These are phyloP conservation scores for Ceratobasidium sp. DNA, from an alignment of 1,284 basidiomycete genomes.

Conservation along the genomic window DNA sequence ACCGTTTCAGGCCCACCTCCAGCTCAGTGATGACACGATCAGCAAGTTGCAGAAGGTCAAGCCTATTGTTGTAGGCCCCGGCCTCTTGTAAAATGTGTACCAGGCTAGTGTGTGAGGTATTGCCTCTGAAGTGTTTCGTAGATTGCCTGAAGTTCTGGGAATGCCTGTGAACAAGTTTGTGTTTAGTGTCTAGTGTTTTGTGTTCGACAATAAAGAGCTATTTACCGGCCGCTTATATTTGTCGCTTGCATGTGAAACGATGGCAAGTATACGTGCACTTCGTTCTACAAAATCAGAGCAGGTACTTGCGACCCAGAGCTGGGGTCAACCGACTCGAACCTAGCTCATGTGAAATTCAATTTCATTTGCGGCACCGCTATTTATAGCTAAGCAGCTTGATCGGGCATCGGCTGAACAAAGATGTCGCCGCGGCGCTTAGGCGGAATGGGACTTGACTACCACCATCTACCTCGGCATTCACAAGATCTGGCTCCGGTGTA, in stretches of 20 bases:
- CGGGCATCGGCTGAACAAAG: too few species aligned
- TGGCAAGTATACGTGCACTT: too few species aligned
- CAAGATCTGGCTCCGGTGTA: too few species aligned
- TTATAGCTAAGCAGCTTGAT: background rate
- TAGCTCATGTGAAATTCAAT: too few species aligned
- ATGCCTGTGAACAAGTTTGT: background rate
- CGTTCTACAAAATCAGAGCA: too few species aligned
- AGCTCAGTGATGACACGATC: slow-evolving; percentile 67
- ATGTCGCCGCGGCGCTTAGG: background rate
- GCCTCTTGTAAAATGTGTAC: background rate
- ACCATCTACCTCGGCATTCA: too few species aligned
- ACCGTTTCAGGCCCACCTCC: slow-evolving; percentile 62
- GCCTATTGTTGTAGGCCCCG: slow-evolving; percentile 63
- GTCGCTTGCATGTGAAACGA: background rate
- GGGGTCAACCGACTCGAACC: too few species aligned
- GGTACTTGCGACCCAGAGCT: too few species aligned
- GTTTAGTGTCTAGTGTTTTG: background rate
- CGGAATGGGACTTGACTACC: background rate
- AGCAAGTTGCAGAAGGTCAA: slow-evolving; percentile 68
- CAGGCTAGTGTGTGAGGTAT: background rate
- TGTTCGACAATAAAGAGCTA: background rate
- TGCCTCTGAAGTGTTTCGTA: background rate
- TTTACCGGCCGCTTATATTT: background rate
- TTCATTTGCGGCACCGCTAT: background rate
- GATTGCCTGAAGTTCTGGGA: background rate